Evolutionary conservation across 2,329 filamentous ascomycete genomes (phyloP).

Genomic region (Thelonectria blattea): DNA sequence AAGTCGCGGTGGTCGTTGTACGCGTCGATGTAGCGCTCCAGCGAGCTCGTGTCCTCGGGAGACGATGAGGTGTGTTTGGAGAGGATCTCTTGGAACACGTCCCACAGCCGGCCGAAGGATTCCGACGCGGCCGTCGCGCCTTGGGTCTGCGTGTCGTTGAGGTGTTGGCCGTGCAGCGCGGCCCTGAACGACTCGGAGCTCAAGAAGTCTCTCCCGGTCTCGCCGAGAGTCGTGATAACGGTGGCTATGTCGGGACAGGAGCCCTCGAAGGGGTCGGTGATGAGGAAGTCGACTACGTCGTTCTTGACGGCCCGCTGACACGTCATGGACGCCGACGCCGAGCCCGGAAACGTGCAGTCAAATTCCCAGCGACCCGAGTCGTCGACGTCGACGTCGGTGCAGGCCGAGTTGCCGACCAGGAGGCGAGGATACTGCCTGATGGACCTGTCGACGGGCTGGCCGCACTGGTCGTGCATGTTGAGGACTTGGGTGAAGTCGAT

Average conservation of each 20-base stretch:
- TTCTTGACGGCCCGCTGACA: constrained; percentile 44
- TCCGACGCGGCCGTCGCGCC: constrained; percentile 38
- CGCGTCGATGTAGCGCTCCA: constrained; percentile 41
- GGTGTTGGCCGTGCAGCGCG: constrained; percentile 36
- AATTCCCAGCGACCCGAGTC: constrained; percentile 43
- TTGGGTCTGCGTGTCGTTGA: constrained; percentile 26
- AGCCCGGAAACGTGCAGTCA: constrained; percentile 45
- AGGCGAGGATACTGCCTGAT: constrained; percentile 41
- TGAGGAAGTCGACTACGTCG: constrained; percentile 43
- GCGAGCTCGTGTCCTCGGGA: constrained; percentile 30
- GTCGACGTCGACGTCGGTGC: constrained; percentile 38
- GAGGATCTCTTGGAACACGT: constrained; percentile 41
- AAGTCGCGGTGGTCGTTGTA: constrained; percentile 42
- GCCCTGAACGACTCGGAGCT: constrained; percentile 33
- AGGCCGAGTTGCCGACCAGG: constrained; percentile 41
- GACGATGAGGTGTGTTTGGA: constrained; percentile 30
- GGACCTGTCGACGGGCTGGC: constrained; percentile 34
- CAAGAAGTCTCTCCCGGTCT: constrained; percentile 40
- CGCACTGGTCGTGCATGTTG: constrained; percentile 45
- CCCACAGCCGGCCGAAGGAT: constrained; percentile 41
- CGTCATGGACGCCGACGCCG: constrained; percentile 35
- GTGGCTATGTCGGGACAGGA: constrained; percentile 45
- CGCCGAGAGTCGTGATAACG: constrained; percentile 42
- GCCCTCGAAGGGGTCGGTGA: constrained; percentile 44
- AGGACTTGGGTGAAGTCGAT: constrained; percentile 42